Base-by-base conservation (phyloP, 2,329 filamentous ascomycete species). In the Neonectria neomacrospora region DNA sequence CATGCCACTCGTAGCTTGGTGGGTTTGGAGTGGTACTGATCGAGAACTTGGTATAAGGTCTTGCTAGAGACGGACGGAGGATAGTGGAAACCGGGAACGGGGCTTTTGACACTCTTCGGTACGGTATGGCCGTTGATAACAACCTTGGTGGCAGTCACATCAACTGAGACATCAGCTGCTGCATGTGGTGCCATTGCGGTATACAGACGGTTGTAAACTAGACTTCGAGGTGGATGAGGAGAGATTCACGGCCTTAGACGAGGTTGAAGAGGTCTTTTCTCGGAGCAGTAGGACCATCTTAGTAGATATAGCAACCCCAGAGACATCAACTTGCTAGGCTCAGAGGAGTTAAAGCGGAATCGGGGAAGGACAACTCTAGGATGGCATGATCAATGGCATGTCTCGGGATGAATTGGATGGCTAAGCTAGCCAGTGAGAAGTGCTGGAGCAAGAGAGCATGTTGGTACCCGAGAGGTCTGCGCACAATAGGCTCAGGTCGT, bases 1-100 rank as follows among this genome's bases (percentile, higher is more conserved):
- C 74, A 75, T 41, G 72, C 71, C 5, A 76, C 74, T 8, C 75
- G 65, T 26, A 78, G 48, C 67, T 77, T 77, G 23, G 72, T 72
- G 6, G 75, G 75, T 67, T 77, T 77, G n/a, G 75, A 77, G 61
- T 78, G 76, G 54, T 77, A 77, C 59, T 77, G 75, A 28, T 67
- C 61, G 23, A 77, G 68, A 14, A 77, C 69, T 8, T 64, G 54
- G 63, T 77, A 77, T 4, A 72, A 69, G 1, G 64, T 63, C 9
- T 67, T 66, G 6, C 61, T 60, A 16, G 68, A 62, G 44, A 73
- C 48, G 8, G 57, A 28, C 1, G 71, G 67, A 22, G 74, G 74
- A 44, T 77, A 77, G 48, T 67, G 54, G 54, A 73, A 77, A 16
- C 63, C 56, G 62, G 62, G 63, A 18, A 61, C 44, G 18, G 41